Evolutionary conservation across 768 basidiomycete genomes (phyloP), one percentile per base, ranked within the genome.

Genomic region (Tremella mesenterica): DNA sequence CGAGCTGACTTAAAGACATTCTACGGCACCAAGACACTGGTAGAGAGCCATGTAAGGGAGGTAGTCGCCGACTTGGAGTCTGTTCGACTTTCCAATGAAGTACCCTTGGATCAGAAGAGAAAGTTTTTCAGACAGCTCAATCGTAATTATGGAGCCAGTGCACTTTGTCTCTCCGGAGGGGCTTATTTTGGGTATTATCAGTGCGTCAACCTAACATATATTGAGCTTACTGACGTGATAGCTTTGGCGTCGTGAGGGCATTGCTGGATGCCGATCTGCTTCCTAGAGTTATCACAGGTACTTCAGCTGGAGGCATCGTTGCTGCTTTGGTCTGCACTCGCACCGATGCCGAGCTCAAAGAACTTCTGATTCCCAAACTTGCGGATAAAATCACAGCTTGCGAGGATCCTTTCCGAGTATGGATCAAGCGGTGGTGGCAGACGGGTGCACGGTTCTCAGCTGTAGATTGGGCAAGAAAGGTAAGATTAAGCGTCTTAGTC

Each of bases 391-490:
- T 97, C 47, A 76, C 76, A 1, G 76, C 76, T 2, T 78, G 76
- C 61, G 70, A 72, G 56, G 92, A 96, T 47, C 76, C 62, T 25
- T 48, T 64, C 53, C 55, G 51, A 2, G 61, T 71, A 10, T 75
- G 74, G 74, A 48, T 71, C 47, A 63, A 59, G 46, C 79, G 93
- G 23, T 82, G 88, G 39, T 81, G 81, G 80, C 79, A 76, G 62
- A 96, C 90, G 0, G 95, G 95, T 9, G 93, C 95, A n/a, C 79
- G 93, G 53, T 99, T 97, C 70, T 90, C 95, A 59, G 85, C 88
- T 29, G 77, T 92, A 25, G 60, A 75, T 45, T 96, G 93, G 93
- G 93, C 92, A 28, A 77, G 80, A 60, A 95, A 95, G 81, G 90
- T 88, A 25, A 31, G 65, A n/a, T 20, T 30, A 45, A 1, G 20